Base-by-base conservation (phyloP, 768 basidiomycete genomes). In the Guyanaporus albipodus region DNA sequence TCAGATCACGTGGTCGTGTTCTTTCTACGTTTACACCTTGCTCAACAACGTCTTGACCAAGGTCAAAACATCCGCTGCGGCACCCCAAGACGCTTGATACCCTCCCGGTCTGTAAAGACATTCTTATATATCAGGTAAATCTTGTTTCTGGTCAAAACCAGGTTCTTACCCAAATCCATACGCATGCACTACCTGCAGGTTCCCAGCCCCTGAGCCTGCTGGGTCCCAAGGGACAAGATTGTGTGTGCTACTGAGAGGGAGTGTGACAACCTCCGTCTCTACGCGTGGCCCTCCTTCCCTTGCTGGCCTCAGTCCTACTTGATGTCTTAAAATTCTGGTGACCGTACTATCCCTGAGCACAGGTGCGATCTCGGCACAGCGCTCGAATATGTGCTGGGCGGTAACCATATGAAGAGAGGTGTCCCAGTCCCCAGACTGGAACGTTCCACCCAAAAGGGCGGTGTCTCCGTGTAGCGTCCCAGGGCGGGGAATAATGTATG, bases 401-500 rank as follows among this genome's bases (percentile, higher is more conserved):
- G 59, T 64, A 18, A 55, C 53, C 41, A 72, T 67, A 54, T 75
- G 61, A 53, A 75, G 54, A 8, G 79, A 76, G 6, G 71, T 70
- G 54, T 80, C 75, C 74, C 76, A 79, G 51, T 73, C 70, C 70
- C 70, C 42, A 58, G 49, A 5, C 40, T 77, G 63, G 62, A 73
- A 80, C 5, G 76, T 82, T 1, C 84, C 84, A 10, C 84, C 84
- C 12, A 81, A 59, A 43, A 83, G 68, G 27, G 73, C 71, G 39
- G 70, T 66, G 19, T 76, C 72, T 5, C 69, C 66, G 21, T 77
- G 58, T 40, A 64, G 54, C 31, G 2, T 27, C 48, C 73, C 72
- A 12, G 80, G 74, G 18, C 83, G 74, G 17, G 84, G 82, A 53
- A 86, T 85, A 53, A 85, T 74, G 62, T 86, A 85, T 3, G 74